phyloP scores from a whole-genome alignment of 1,284 basidiomycete genomes.

The Trametes versicolor region DNA sequence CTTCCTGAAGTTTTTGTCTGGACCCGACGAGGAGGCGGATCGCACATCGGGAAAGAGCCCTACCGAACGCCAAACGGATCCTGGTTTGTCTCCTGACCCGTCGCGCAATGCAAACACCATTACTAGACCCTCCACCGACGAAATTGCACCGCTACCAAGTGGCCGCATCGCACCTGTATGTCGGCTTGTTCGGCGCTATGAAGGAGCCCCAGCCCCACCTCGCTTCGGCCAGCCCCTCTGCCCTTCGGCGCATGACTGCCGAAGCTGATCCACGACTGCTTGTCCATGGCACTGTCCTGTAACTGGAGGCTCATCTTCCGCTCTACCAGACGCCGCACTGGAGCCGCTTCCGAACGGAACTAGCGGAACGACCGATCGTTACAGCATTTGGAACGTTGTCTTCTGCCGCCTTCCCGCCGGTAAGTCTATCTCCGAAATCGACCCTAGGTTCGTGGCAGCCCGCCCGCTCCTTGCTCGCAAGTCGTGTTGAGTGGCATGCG shows the following conservation, averaged over 20 bases:
- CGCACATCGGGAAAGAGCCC: too few relatives aligned
- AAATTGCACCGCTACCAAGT: neutral
- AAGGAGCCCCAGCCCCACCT: neutral
- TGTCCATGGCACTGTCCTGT: too few relatives aligned
- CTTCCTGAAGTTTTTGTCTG: neutral
- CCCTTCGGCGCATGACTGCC: too few relatives aligned
- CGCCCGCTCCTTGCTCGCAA: neutral
- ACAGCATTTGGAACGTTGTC: neutral
- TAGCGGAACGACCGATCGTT: neutral
- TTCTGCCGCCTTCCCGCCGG: neutral
- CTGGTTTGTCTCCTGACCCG: too few relatives aligned
- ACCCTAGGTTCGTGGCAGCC: neutral
- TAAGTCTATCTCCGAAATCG: conserved; percentile 1
- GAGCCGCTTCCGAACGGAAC: neutral
- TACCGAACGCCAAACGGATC: too few relatives aligned
- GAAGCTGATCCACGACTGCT: neutral
- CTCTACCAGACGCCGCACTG: neutral
- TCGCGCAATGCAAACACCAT: neutral
- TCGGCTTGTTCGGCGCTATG: too few relatives aligned
- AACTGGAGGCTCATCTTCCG: too few relatives aligned
- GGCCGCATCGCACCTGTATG: neutral
- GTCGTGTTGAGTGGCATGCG: neutral
- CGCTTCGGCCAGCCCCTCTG: neutral
- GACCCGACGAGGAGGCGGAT: too few relatives aligned
- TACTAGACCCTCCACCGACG: neutral